Evolutionary conservation across 768 basidiomycete genomes (phyloP).

Genomic region (Polyporus arcularius): DNA sequence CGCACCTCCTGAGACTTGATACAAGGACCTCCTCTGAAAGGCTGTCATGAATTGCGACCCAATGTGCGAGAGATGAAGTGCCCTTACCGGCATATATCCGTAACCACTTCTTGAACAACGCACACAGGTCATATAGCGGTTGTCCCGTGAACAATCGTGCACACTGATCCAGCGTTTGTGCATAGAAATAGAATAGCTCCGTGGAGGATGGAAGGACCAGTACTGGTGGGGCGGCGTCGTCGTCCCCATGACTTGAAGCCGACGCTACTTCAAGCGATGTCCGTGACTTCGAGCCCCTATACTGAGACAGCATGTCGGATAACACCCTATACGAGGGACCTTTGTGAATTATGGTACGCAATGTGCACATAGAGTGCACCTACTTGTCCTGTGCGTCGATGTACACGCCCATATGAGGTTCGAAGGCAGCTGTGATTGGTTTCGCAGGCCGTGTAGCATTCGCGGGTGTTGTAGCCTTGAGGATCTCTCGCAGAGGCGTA

Average conservation of each 20-base stretch:
- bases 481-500: slow-evolving; percentile 66
- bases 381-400: slow-evolving; percentile 97
- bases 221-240: slow-evolving; percentile 49
- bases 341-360: not conserved
- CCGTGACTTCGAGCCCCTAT: slow-evolving; percentile 64
- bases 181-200: slow-evolving; percentile 96
- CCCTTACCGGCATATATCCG: slow-evolving; percentile 82
- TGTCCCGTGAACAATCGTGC: slow-evolving; percentile 86
- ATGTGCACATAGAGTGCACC: slow-evolving; percentile 22
- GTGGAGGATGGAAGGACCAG: slow-evolving; percentile 90
- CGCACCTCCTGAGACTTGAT: slow-evolving; percentile 70
- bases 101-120: slow-evolving; percentile 91
- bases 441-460: slow-evolving; percentile 54
- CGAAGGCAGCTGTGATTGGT: slow-evolving; percentile 87
- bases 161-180: slow-evolving; percentile 92
- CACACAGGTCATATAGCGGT: slow-evolving; percentile 78
- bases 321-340: slow-evolving; percentile 58
- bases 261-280: slow-evolving; percentile 62
- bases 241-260: slow-evolving; percentile 40
- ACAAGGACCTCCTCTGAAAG: slow-evolving; percentile 84
- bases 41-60: not conserved
- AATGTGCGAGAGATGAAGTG: slow-evolving; percentile 5
- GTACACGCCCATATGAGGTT: slow-evolving; percentile 89
- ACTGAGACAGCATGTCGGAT: slow-evolving; percentile 85
- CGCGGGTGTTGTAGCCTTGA: slow-evolving; percentile 51